These are phyloP conservation scores for Rasamsonia emersonii DNA, from an alignment of 2,329 filamentous ascomycete species.

Conservation along the genomic window DNA sequence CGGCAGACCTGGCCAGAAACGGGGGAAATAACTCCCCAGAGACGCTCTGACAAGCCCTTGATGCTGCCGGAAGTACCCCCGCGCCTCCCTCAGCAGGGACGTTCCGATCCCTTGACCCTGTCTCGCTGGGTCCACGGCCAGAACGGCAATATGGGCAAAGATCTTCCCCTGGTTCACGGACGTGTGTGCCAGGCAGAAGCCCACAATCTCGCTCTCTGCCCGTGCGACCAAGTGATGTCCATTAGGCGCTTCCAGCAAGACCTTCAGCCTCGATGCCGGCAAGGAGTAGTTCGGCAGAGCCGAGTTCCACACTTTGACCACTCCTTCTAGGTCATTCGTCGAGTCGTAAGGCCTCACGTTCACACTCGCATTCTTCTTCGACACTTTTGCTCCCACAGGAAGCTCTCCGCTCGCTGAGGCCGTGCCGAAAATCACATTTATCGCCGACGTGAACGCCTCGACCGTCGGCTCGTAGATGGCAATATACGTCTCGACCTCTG, in stretches of 20 bases:
- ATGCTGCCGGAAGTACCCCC: slow-evolving; percentile 18
- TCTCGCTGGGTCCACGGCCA: slow-evolving; percentile 27
- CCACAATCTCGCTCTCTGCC: slow-evolving; percentile 17
- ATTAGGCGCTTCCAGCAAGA: slow-evolving; percentile 18
- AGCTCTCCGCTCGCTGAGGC: slow-evolving; percentile 22
- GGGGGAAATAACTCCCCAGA: slow-evolving; percentile 28
- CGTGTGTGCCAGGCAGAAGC: slow-evolving; percentile 31
- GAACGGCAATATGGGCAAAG: slow-evolving; percentile 25
- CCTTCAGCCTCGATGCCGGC: slow-evolving; percentile 16
- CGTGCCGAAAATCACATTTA: slow-evolving; percentile 31
- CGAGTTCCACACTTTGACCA: slow-evolving; percentile 25
- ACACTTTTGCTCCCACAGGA: slow-evolving; percentile 22
- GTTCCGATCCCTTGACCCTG: slow-evolving; percentile 33
- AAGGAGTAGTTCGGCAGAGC: slow-evolving; percentile 31
- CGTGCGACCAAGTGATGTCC: slow-evolving; percentile 29
- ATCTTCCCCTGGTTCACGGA: slow-evolving; percentile 15
- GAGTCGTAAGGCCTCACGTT: slow-evolving; percentile 13
- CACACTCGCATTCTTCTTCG: slow-evolving; percentile 8
- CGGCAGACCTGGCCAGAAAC: slow-evolving; percentile 41
- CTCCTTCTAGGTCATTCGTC: slow-evolving; percentile 18
- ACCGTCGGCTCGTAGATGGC: slow-evolving; percentile 37
- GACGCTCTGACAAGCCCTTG: slow-evolving; percentile 17
- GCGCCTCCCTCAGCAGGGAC: slow-evolving; percentile 22
- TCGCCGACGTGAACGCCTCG: slow-evolving; percentile 33
- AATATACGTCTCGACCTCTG: slow-evolving; percentile 32